Base-by-base conservation (phyloP, 179 eudicot species). In the Vitellaria paradoxa region DNA sequence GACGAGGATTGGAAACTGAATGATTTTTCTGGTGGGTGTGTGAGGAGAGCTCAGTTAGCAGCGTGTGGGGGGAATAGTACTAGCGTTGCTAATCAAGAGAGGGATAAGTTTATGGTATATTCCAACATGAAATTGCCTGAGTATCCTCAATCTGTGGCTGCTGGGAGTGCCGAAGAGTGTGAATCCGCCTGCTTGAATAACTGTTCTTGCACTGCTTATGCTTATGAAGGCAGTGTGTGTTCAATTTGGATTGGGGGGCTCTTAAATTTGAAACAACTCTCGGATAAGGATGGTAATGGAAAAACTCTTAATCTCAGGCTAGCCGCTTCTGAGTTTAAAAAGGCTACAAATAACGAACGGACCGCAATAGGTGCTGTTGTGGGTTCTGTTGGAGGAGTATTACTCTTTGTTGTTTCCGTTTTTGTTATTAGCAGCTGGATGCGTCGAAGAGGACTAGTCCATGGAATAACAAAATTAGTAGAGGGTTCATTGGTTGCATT, bases 401-500 rank as follows among this genome's bases (percentile, higher is more conserved):
- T 80, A 21, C 73, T 76, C 11, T 49, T 84, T 23, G 12, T 82
- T 20, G 80, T 75, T 21, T 18, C 84, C 15, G 23, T 75, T 69
- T 65, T 78, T 42, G 40, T 56, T 40, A 23, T 83, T 0, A 77
- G 37, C 18, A 77, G 37, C 18, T 50, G 79, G 79, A 77, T 61
- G 66, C 65, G 42, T 46, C 78, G 68, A 76, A 76, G 68, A 45
- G 75, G 67, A 14, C 65, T 37, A 20, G 9, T 2, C 2, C 9
- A 37, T 18, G 55, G 57, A 20, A 66, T 80, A n/a, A 66, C 76
- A 0, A 81, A 72, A 45, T 64, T 77, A 3, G 84, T 83, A 9
- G 89, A 86, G 72, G 89, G 88, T 14, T 82, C 88, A 2, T 64
- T 86, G 69, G 81, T 83, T 67, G 78, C 88, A 2, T 88, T 88